Evolutionary conservation across 805 yeast species (phyloP), one percentile per base, ranked within the genome.

Genomic region (Wickerhamiella occidentalis): DNA sequence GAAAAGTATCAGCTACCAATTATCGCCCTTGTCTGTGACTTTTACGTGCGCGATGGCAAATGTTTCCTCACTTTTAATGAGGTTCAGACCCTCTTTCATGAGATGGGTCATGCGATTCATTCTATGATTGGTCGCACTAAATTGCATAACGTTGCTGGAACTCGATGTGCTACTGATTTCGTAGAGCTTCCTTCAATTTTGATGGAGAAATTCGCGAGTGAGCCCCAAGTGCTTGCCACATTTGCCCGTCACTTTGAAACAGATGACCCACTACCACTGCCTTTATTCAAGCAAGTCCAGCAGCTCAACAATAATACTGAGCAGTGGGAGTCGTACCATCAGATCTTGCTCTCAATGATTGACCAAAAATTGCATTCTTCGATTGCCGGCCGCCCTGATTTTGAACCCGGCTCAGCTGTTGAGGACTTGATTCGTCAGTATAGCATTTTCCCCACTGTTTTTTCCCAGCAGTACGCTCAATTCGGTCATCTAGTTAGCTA

Each of bases 91-190:
- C 68, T 92, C 17, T 92, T 92, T 68, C 98, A 92, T 65, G 98
- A 92, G 66, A 87, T 92, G 95, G 98, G 98, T 0, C 98, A 92
- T 65, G 97, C 97, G 1, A 83, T 92, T 77, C 98, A 92, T 64
- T 85, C 96, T 2, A 90, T 92, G 95, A 68, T 92, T 18, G 98
- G 97, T 0, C 74, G 90, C 54, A 92, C 98, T 0, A 73, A 80
- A 40, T 67, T 90, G 47, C 98, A 92, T 62, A 92, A 87, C 62
- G 82, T 90, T 7, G 80, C 94, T 29, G 98, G 98, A 2, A 92
- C 98, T 0, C 73, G 98, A 52, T 90, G 97, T 63, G 83, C 85
- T 3, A 85, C 97, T 0, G 98, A 92, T 64, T 92, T 92, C 67
- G 98, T 92, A 15, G 98, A 92, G 64, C 68, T 92, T 40, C 98